Evolutionary conservation across 305 asterid genomes (phyloP), one percentile per base, ranked within the genome.

Genomic region (Fraxinus nigra): DNA sequence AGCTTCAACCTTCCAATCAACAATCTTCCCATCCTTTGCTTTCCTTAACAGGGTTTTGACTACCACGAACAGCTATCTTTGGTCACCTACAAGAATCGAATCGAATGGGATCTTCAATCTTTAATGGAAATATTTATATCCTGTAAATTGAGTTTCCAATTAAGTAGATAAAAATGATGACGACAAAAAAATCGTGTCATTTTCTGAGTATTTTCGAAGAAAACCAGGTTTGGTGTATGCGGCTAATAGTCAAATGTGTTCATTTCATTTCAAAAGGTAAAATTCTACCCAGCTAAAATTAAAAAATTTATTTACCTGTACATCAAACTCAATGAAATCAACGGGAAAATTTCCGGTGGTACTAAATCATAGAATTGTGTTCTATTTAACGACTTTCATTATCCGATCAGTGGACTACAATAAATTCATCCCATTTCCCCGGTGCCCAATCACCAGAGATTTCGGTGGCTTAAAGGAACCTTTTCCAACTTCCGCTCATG

Each of bases 311-410:
- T 0, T 9, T 88, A 94, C 98, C 98, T 94, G 99, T 88, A 96
- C 98, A 65, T 96, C 98, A 82, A 96, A 96, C 87, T 96, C 99
- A 40, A 96, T 85, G 90, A 87, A 96, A 90, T 96, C 98, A 37
- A 92, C 30, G 65, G 93, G 92, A 85, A 77, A 84, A 20, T 89
- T 85, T 0, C 86, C 93, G 82, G 98, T 98, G 3, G 93, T 80
- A 61, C 93, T 94, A 79, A 96, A 96, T 1, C 98, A 94, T 11
- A 91, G 91, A 82, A 96, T 84, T 1, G 99, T 90, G 54, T 96
- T 96, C 81, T 96, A 98, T 34, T 94, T 96, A 20, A 93, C 82
- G 3, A 94, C 93, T 59, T 89, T 93, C 93, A 90, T 88, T 87
- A 94, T 93, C 84, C 86, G 89, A 88, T 96, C 99, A 63, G 92